These are phyloP conservation scores for Rhytidiadelphus loreus DNA, from an alignment of 225 moss, liverwort and hornwort genomes.

Conservation along the genomic window DNA sequence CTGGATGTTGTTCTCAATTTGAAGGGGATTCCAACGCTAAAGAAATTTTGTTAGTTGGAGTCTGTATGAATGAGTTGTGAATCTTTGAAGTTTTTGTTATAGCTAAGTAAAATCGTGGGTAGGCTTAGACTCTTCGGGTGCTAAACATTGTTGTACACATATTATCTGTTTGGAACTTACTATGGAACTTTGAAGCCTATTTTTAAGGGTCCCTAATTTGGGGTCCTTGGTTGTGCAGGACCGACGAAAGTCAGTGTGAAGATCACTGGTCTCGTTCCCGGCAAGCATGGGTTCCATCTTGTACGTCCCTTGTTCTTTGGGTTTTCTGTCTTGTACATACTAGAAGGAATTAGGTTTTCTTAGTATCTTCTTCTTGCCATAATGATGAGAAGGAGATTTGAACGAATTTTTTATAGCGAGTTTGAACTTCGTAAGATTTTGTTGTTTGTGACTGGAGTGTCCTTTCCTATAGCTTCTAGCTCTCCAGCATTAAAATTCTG, in stretches of 20 bases:
- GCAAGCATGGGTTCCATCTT: conserved; percentile 82
- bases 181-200: not conserved
- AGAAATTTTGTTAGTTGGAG: not conserved
- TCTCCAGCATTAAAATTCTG: not conserved
- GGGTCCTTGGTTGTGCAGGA: conserved; percentile 17
- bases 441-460: not conserved
- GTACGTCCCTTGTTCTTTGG: conserved; percentile 6
- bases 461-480: not conserved
- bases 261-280: conserved; percentile 59
- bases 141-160: not conserved
- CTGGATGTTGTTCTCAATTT: not conserved
- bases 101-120: not conserved
- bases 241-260: conserved; percentile 63
- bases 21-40: not conserved
- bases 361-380: not conserved
- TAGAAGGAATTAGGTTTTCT: not conserved
- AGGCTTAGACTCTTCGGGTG: not conserved
- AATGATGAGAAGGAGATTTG: not conserved
- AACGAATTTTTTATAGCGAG: not conserved
- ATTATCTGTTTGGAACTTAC: not conserved
- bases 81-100: not conserved
- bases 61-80: not conserved
- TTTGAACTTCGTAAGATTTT: not conserved
- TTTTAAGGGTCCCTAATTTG: not conserved
- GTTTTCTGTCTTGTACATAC: not conserved